These are phyloP conservation scores for Apiospora rasikravindrae DNA, from an alignment of 2,329 filamentous ascomycete species.

Conservation along the genomic window DNA sequence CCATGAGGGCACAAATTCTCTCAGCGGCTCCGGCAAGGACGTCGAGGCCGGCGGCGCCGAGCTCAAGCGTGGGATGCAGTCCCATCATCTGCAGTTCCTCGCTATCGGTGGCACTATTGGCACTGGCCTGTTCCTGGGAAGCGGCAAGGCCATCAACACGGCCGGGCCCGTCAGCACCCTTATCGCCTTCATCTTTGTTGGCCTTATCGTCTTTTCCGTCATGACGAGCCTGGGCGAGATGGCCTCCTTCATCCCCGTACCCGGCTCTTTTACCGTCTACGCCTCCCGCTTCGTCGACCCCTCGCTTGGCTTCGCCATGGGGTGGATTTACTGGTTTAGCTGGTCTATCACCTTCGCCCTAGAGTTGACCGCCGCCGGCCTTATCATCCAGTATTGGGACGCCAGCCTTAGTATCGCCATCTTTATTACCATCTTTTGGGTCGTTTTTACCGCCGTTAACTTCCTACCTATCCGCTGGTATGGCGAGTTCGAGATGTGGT, in stretches of 20 bases:
- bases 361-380: conserved; percentile 72
- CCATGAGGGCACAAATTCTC: conserved; percentile 12
- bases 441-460: conserved; percentile 71
- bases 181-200: conserved; percentile 56
- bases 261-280: conserved; percentile 78
- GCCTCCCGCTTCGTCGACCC: conserved; percentile 73
- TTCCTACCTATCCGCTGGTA: conserved; percentile 75
- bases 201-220: conserved; percentile 71
- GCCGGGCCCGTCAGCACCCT: conserved; percentile 70
- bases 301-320: conserved; percentile 76
- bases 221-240: conserved; percentile 76
- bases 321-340: conserved; percentile 84
- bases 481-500: conserved; percentile 80
- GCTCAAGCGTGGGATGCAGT: conserved; percentile 39
- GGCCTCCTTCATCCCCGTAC: conserved; percentile 77
- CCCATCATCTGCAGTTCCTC: conserved; percentile 43
- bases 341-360: conserved; percentile 75
- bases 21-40: conserved; percentile 31
- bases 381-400: conserved; percentile 80
- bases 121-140: conserved; percentile 75
- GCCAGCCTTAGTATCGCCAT: conserved; percentile 67
- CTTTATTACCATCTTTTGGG: conserved; percentile 77
- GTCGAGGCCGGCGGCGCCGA: conserved; percentile 37
- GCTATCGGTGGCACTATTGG: conserved; percentile 66
- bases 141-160: conserved; percentile 64